Conservation (phyloP, 352 stramenopile species). For the Globisporangium recalcitrans region DNA sequence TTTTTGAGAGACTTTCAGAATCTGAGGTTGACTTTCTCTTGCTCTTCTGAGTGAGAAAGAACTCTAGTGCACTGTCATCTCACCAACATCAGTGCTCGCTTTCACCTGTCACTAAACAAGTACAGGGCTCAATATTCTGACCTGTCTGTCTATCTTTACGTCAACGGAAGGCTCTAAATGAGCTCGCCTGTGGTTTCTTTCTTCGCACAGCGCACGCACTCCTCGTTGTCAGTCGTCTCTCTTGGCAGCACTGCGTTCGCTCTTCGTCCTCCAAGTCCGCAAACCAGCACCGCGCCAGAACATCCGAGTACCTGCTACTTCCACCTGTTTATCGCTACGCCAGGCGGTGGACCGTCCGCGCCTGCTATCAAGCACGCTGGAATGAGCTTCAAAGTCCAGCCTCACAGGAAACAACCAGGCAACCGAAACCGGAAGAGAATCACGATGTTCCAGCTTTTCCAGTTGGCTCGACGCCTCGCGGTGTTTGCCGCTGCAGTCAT, state of each 20-base stretch:
- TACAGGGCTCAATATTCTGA: too few species aligned
- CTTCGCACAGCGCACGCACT: too few species aligned
- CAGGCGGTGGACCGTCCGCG: neutral
- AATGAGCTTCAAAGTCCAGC: neutral
- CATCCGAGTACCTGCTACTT: neutral
- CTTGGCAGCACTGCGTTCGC: neutral
- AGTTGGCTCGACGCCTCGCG: neutral
- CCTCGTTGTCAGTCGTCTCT: too few species aligned
- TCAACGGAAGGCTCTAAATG: too few species aligned
- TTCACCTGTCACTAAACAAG: too few species aligned
- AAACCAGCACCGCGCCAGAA: neutral
- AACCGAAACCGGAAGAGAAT: neutral
- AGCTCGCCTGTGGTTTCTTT: too few species aligned
- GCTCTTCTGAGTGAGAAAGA: too few species aligned
- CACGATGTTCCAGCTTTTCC: neutral
- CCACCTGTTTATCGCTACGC: neutral
- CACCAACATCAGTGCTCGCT: too few species aligned
- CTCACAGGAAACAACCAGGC: neutral
- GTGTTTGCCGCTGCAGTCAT: neutral
- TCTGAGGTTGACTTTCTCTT: too few species aligned
- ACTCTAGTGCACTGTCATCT: too few species aligned
- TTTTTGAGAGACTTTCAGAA: too few species aligned
- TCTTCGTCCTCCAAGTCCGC: neutral
- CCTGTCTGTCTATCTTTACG: too few species aligned
- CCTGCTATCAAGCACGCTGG: neutral